These are phyloP conservation scores for Puccinia hordei DNA, from an alignment of 1,284 basidiomycete genomes.

Conservation along the genomic window DNA sequence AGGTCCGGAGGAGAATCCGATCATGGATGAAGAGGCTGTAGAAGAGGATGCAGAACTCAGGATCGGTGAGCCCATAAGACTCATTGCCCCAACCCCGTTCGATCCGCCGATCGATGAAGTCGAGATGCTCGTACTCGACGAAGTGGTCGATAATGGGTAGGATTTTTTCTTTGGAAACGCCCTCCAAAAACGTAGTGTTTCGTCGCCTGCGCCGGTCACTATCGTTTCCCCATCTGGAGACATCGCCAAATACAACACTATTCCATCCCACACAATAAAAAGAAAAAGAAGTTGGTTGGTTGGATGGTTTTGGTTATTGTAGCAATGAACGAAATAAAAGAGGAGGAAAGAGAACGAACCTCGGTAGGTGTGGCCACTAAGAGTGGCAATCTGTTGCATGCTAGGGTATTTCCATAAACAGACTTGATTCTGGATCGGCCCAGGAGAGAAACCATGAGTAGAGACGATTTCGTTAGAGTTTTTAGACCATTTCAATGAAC, in stretches of 20 bases:
- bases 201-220: slow-evolving; percentile 96
- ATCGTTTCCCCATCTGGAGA: slow-evolving; percentile 95
- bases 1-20: no score
- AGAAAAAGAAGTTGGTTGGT: slow-evolving; percentile 68
- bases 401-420: slow-evolving; percentile 97
- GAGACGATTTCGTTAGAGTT: slow-evolving; percentile 94
- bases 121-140: background rate
- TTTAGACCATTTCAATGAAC: slow-evolving; percentile 93
- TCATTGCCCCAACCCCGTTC: no score
- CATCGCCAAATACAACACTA: slow-evolving; percentile 65
- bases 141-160: background rate
- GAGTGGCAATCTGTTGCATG: slow-evolving; percentile 85
- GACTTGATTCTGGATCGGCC: slow-evolving; percentile 93
- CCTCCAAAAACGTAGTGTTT: slow-evolving; percentile 87
- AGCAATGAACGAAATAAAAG: no score
- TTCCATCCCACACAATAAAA: slow-evolving; percentile 67
- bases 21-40: background rate
- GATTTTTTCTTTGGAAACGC: slow-evolving; percentile 42
- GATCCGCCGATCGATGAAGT: no score
- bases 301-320: slow-evolving; percentile 53
- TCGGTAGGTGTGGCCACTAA: slow-evolving; percentile 90
- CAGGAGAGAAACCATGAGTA: slow-evolving; percentile 93
- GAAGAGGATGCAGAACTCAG: background rate
- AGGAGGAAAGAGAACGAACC: slow-evolving; percentile 80
- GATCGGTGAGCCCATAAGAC: no score